Percentiles rank a stretch among this genome's conserved stretches.
phyloP scores from a whole-genome alignment of 2,329 filamentous ascomycete species.

The Thelonectria rubi region DNA sequence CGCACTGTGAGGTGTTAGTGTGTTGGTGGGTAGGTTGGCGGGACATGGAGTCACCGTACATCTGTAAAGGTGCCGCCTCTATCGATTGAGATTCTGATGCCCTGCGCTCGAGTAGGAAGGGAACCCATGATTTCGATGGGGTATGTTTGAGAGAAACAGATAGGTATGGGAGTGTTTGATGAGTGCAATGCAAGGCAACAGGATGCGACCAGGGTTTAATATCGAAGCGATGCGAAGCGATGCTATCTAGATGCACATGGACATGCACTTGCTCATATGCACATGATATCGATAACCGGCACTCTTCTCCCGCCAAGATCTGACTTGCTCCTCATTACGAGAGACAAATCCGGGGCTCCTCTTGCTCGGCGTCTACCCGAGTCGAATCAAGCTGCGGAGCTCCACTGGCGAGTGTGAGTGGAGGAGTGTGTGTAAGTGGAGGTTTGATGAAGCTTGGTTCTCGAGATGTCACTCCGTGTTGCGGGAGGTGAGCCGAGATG shows the following conservation, averaged over 20 bases:
- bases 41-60: constrained; percentile 24
- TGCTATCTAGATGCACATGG: neutral
- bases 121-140: constrained; percentile 12
- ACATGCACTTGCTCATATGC: neutral
- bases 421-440: neutral
- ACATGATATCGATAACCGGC: neutral
- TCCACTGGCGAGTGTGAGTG: neutral
- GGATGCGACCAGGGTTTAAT: neutral
- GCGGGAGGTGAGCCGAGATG: neutral
- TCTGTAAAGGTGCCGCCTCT: constrained; percentile 91
- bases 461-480: neutral
- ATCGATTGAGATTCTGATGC: constrained; percentile 77
- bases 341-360: neutral
- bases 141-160: neutral
- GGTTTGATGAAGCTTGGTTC: neutral
- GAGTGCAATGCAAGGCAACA: neutral
- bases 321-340: neutral
- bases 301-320: neutral
- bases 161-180: neutral
- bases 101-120: constrained; percentile 48
- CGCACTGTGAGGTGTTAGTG: constrained; percentile 57
- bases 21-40: neutral
- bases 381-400: neutral
- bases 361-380: neutral
- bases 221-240: neutral